A percentile compares a stretch with the other conserved stretches of the same genome.
phyloP scores from a whole-genome alignment of 106 monocot genomes.

The Dioscorea dumetorum region DNA sequence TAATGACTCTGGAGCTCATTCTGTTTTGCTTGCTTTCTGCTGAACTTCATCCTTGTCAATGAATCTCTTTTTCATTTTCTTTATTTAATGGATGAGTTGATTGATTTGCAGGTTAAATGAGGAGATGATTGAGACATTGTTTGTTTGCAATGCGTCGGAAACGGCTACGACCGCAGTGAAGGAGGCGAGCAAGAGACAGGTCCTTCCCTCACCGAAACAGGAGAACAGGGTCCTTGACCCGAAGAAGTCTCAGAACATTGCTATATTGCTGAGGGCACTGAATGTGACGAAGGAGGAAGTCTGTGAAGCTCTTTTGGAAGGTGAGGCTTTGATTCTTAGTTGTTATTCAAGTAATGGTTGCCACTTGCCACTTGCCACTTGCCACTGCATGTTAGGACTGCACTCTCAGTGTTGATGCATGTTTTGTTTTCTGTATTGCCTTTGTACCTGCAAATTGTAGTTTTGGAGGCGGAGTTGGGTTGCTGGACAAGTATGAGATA shows the following conservation, averaged over 20 bases:
- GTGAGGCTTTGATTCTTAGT: constrained; percentile 11
- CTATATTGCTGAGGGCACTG: constrained; percentile 75
- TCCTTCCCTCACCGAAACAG: constrained; percentile 20
- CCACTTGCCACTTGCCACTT: too few relatives aligned
- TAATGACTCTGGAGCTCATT: constrained; percentile 15
- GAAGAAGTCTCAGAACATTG: constrained; percentile 91
- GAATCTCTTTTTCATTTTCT: neutral
- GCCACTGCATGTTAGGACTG: too few relatives aligned
- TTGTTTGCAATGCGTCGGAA: constrained; percentile 50
- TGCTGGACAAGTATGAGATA: too few relatives aligned
- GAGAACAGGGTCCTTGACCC: constrained; percentile 73
- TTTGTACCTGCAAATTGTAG: too few relatives aligned
- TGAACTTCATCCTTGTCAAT: neutral
- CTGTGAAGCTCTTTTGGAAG: constrained; percentile 85
- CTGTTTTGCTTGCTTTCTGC: neutral
- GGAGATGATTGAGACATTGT: constrained; percentile 97
- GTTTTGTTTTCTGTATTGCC: too few relatives aligned
- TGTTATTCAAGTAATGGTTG: too few relatives aligned
- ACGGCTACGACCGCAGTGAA: neutral
- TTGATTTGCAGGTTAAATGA: constrained; percentile 62
- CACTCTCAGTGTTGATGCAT: too few relatives aligned
- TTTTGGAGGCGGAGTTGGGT: too few relatives aligned
- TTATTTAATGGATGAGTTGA: neutral
- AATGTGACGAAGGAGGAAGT: constrained; percentile 96
- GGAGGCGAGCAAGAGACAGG: constrained; percentile 18